A percentile compares a stretch with the other conserved stretches of the same genome.
Conservation (phyloP, 345 rosid genomes). For the Gossypium herbaceum region DNA sequence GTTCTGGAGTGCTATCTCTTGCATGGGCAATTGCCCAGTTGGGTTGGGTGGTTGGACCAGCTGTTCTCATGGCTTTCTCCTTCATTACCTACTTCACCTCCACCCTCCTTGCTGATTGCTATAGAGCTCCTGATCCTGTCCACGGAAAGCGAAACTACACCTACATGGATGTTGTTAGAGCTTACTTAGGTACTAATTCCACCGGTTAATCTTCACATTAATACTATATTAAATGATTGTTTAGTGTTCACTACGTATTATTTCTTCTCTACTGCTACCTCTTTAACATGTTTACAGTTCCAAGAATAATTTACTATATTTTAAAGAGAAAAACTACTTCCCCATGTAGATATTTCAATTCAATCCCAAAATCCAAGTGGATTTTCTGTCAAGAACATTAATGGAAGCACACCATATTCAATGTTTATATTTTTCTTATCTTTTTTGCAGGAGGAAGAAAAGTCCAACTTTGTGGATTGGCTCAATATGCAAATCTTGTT, state of each 20-base stretch:
- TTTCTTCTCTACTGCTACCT: neutral
- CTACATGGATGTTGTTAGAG: constrained; percentile 79
- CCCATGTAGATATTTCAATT: constrained; percentile 3
- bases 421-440: neutral
- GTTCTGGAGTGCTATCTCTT: constrained; percentile 78
- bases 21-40: constrained; percentile 90
- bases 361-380: neutral
- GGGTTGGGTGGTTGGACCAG: constrained; percentile 82
- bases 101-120: constrained; percentile 69
- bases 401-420: neutral
- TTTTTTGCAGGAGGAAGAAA: constrained; percentile 45
- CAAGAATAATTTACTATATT: neutral
- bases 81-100: constrained; percentile 76
- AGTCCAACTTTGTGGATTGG: constrained; percentile 63
- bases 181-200: constrained; percentile 51
- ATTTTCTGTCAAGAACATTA: neutral
- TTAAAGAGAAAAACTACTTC: neutral
- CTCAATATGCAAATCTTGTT: constrained; percentile 67
- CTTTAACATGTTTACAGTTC: neutral
- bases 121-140: constrained; percentile 68
- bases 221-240: neutral
- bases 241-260: neutral
- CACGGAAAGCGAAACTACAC: constrained; percentile 77
- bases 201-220: neutral
- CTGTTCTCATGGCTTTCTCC: constrained; percentile 62